Base-by-base conservation (phyloP, 306 rosid species). In the Canavalia ensiformis region DNA sequence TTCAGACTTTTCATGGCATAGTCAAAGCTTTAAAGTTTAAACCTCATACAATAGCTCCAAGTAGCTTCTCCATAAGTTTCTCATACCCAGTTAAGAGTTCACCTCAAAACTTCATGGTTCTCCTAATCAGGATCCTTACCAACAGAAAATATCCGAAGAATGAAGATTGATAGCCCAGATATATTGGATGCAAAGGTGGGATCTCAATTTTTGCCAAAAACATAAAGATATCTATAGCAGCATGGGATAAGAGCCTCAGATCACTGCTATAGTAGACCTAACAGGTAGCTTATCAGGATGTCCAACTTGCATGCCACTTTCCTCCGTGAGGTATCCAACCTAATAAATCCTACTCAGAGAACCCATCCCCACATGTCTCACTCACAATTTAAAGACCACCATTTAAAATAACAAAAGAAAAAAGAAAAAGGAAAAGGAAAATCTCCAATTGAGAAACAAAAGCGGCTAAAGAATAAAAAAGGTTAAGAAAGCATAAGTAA, bases 1-100 rank as follows among this genome's bases (percentile, higher is more conserved):
- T 80, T 86, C 86, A 79, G 66, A 80, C 2, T 63, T 85, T 77
- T 87, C 87, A 77, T 72, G 55, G 39, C 80, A 86, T 67, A 71
- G 81, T 75, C 73, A 77, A 76, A 68, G 59, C 76, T 82, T 57
- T 55, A 39, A 84, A 56, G 77, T 82, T 57, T 55, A 39, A 84
- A 56, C 80, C 54, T 57, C 82, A 45, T 69, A 74, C 66, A 68
- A 69, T 72, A 76, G 25, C 68, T 55, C 74, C 46, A 12, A 59
- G 57, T 5, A 74, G 34, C 68, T 72, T 82, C 81, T 54, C 89
- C 78, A 60, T 68, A 65, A 29, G 50, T 35, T 70, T 55, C 66
- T 18, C 47, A 42, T 28, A 35, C 37, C 46, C 81, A 55, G 73
- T 44, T 49, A 83, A 5, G 42, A 13, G 8, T 82, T 72, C 39